Evolutionary conservation across 1,284 basidiomycete genomes (phyloP).

Genomic region (Marasmius fiardii): DNA sequence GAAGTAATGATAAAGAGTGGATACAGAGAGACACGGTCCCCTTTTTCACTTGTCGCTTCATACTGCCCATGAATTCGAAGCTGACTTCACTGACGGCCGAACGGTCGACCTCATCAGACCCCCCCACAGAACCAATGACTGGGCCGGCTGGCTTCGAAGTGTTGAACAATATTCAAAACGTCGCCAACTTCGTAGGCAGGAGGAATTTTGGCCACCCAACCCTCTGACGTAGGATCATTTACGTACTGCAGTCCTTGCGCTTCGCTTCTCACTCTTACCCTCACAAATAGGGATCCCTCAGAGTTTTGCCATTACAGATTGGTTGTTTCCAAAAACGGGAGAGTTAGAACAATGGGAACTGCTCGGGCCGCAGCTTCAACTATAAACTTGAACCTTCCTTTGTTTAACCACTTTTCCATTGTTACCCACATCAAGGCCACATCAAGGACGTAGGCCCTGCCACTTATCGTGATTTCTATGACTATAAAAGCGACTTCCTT

Average conservation of each 20-base stretch:
- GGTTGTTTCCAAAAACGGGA: no score
- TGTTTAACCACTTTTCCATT: neutral
- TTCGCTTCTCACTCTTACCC: no score
- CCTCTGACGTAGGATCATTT: no score
- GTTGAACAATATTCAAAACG: slow-evolving; percentile 80
- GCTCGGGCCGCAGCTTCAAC: no score
- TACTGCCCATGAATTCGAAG: slow-evolving; percentile 94
- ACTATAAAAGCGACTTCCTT: neutral
- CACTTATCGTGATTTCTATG: neutral
- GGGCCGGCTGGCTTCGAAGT: slow-evolving; percentile 83
- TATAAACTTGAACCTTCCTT: neutral
- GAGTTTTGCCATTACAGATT: no score
- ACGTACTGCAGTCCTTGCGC: no score
- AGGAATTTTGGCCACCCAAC: no score
- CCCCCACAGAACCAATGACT: slow-evolving; percentile 89
- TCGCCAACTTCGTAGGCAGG: slow-evolving; percentile 79
- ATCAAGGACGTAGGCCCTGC: no score
- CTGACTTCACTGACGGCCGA: slow-evolving; percentile 84
- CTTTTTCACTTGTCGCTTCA: slow-evolving; percentile 90
- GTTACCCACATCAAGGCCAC: neutral
- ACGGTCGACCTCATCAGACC: slow-evolving; percentile 88
- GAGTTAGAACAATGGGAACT: no score
- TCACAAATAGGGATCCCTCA: no score
- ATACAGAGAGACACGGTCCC: slow-evolving; percentile 68
- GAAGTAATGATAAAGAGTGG: slow-evolving; percentile 8